phyloP scores from a whole-genome alignment of 805 yeast species.

The Monosporozyma siamensis region DNA sequence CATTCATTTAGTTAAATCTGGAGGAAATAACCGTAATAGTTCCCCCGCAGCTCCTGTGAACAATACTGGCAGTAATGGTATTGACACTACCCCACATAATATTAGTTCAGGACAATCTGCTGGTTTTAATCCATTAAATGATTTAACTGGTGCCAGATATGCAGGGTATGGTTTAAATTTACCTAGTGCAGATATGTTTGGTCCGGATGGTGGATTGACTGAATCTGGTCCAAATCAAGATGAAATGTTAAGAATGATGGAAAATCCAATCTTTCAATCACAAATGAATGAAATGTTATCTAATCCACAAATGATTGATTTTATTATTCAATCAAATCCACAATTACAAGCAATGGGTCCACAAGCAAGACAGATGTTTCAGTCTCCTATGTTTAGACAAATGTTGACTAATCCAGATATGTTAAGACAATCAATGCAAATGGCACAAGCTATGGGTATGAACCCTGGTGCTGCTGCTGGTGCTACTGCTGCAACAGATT shows the following conservation, averaged over 20 bases:
- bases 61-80: constrained; percentile 12
- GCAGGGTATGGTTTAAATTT: constrained; percentile 80
- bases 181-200: constrained; percentile 83
- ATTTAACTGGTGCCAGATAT: constrained; percentile 87
- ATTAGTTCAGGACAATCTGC: constrained; percentile 77
- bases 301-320: constrained; percentile 84
- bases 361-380: constrained; percentile 75
- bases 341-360: constrained; percentile 83
- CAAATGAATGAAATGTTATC: constrained; percentile 72
- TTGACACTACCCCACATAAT: constrained; percentile 48
- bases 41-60: constrained; percentile 21
- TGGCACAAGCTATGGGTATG: constrained; percentile 44
- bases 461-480: constrained; percentile 23
- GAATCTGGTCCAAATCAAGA: constrained; percentile 58
- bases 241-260: constrained; percentile 66
- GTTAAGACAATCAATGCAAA: constrained; percentile 72
- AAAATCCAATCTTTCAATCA: constrained; percentile 72
- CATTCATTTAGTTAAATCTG: constrained; percentile 81
- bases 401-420: constrained; percentile 77
- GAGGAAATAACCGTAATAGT: constrained; percentile 30
- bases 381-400: constrained; percentile 72
- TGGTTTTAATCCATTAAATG: constrained; percentile 83
- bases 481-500: constrained; percentile 17
- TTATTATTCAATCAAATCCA: constrained; percentile 72
- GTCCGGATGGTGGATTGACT: constrained; percentile 76